Evolutionary conservation across 2,329 filamentous ascomycete genomes (phyloP), one percentile per base, ranked within the genome.

Genomic region (Zymoseptoria tritici): DNA sequence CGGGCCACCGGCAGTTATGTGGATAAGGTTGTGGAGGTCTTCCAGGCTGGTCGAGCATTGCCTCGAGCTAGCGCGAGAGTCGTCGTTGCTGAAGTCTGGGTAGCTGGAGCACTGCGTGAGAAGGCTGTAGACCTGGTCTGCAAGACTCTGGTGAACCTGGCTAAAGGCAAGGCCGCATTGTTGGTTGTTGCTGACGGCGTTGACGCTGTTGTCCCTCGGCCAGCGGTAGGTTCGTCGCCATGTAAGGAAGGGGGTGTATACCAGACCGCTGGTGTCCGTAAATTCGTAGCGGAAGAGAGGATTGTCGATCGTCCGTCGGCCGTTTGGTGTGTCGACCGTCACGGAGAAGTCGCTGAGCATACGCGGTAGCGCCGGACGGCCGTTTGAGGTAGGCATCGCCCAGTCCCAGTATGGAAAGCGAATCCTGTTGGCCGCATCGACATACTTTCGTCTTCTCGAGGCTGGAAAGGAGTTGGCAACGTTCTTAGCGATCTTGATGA

Each of bases 1-100:
- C 31, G 61, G 57, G 24, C 72, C 71, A 54, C 72, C 72, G 19
- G 55, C 55, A 22, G 63, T 67, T 26, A 63, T 70, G 63, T 74
- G 72, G 51, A 74, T 62, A 21, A 63, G 70, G 68, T 74, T 72
- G 64, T 74, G 72, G 51, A 74, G 72, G 29, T 60, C 68, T 62
- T 74, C 72, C 22, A 74, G 55, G 55, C 67, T 70, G 67, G 68
- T 73, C n/a, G 58, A 24, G 65, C 71, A 73, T 31, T 57, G 60
- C 19, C 62, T 60, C 24, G 61, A 58, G 59, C 63, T 66, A 11
- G 58, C 59, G 4, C 59, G 62, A 42, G 70, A 61, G 42, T 66
- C 64, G 52, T 71, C 70, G 56, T 69, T 71, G 55, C 62, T 64
- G 61, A 73, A 73, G 59, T 66, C 63, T 8, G 63, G 57, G 61